Percentiles rank a stretch among this genome's conserved stretches.
Conservation (phyloP, 495 filamentous ascomycete species). For the Geopyxis carbonaria region DNA sequence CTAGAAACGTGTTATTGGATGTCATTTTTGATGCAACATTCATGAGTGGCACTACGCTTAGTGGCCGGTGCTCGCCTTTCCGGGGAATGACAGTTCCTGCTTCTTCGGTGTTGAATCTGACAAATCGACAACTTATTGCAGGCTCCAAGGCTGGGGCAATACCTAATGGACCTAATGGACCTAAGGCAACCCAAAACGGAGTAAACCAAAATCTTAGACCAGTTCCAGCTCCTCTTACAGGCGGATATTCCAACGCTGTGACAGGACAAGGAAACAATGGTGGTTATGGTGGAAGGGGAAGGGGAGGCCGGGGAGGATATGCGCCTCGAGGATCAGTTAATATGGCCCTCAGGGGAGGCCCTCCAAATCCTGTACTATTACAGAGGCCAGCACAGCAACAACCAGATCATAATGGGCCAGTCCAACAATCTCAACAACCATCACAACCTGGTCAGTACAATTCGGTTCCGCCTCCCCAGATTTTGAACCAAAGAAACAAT, state of each 20-base stretch:
- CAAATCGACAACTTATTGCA: conserved; percentile 61
- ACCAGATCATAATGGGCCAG: background rate
- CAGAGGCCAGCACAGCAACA: conserved; percentile 1
- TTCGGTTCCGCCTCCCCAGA: too few species aligned
- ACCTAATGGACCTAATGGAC: conserved; percentile 39
- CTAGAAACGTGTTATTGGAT: conserved; percentile 66
- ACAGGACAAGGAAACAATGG: conserved; percentile 31
- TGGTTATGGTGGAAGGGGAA: conserved; percentile 30
- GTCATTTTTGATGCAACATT: conserved; percentile 87
- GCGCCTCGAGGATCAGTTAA: conserved; percentile 30
- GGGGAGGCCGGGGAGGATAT: conserved; percentile 26
- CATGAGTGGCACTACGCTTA: conserved; percentile 85
- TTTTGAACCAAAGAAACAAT: too few species aligned
- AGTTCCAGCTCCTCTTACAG: conserved; percentile 40
- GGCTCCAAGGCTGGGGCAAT: conserved; percentile 45
- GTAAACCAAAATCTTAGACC: conserved; percentile 32
- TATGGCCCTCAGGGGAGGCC: too few species aligned
- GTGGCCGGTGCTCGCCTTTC: conserved; percentile 85
- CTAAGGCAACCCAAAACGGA: conserved; percentile 28
- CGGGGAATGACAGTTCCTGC: conserved; percentile 80
- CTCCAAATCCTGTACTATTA: too few species aligned
- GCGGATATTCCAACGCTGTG: conserved; percentile 1
- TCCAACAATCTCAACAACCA: too few species aligned
- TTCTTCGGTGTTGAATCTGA: conserved; percentile 71
- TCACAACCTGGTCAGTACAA: too few species aligned